phyloP scores from a whole-genome alignment of 176 grass and related monocot genomes.

The Leersia perrieri region DNA sequence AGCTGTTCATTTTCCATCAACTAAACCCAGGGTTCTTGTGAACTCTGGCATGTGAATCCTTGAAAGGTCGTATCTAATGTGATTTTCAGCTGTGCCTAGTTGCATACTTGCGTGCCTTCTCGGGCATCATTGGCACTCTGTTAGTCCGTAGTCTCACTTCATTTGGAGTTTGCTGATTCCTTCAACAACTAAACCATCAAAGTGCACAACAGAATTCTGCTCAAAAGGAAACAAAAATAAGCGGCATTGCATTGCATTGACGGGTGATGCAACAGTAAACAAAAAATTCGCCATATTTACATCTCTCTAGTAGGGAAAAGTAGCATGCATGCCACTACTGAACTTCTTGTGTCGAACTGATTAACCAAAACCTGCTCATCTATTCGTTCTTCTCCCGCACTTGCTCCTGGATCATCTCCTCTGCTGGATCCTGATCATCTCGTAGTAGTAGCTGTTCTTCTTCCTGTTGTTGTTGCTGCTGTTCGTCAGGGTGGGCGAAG shows the following conservation, averaged over 20 bases:
- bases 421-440: background rate
- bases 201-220: background rate
- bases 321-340: background rate
- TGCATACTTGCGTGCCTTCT: background rate
- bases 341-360: background rate
- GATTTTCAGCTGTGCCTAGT: background rate
- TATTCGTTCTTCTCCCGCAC: background rate
- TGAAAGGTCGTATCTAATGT: background rate
- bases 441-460: background rate
- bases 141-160: background rate
- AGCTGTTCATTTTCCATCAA: constrained; percentile 6
- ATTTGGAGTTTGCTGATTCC: background rate
- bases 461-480: background rate
- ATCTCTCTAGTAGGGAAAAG: background rate
- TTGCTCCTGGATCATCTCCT: background rate
- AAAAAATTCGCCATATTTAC: constrained; percentile 29
- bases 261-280: background rate
- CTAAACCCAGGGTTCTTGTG: constrained; percentile 33
- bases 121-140: background rate
- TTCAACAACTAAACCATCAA: background rate
- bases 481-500: constrained; percentile 27
- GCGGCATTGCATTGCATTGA: background rate
- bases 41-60: constrained; percentile 6
- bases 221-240: background rate
- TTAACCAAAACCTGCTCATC: background rate